phyloP scores from a whole-genome alignment of 805 yeast species.

The Torulaspora microellipsoides region DNA sequence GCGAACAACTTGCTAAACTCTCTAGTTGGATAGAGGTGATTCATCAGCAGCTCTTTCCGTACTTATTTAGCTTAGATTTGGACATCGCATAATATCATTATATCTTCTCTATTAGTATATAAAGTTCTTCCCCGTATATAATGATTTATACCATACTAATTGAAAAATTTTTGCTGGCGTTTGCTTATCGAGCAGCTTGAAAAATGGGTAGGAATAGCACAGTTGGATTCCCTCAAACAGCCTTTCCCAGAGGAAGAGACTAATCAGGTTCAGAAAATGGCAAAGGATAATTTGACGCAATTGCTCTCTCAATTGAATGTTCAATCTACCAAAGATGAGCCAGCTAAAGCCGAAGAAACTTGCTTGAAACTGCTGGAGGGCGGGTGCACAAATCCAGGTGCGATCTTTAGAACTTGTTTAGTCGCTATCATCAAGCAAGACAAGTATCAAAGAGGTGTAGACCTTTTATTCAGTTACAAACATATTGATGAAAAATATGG shows the following conservation, averaged over 20 bases:
- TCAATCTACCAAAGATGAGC: conserved; percentile 29
- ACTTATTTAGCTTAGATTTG: no score
- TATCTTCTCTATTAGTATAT: no score
- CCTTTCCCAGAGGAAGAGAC: no score
- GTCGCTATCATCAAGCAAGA: conserved; percentile 64
- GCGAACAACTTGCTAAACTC: not conserved
- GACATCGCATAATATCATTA: no score
- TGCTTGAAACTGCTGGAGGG: conserved; percentile 23
- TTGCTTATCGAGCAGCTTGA: no score
- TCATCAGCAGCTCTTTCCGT: not conserved
- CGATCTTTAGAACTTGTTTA: conserved; percentile 41
- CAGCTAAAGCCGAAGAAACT: conserved; percentile 26
- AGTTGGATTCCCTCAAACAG: no score
- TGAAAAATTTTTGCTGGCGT: no score
- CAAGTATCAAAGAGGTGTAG: conserved; percentile 49
- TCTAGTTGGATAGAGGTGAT: not conserved
- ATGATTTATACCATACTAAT: no score
- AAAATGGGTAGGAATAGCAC: no score
- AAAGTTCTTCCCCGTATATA: no score
- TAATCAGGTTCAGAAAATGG: conserved; percentile 14
- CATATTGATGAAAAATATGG: conserved; percentile 36
- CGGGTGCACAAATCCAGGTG: conserved; percentile 20
- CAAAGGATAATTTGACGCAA: conserved; percentile 22
- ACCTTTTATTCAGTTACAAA: conserved; percentile 38
- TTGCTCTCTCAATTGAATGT: conserved; percentile 29